phyloP scores from a whole-genome alignment of 164 flowering plant species.

The Protea cynaroides region DNA sequence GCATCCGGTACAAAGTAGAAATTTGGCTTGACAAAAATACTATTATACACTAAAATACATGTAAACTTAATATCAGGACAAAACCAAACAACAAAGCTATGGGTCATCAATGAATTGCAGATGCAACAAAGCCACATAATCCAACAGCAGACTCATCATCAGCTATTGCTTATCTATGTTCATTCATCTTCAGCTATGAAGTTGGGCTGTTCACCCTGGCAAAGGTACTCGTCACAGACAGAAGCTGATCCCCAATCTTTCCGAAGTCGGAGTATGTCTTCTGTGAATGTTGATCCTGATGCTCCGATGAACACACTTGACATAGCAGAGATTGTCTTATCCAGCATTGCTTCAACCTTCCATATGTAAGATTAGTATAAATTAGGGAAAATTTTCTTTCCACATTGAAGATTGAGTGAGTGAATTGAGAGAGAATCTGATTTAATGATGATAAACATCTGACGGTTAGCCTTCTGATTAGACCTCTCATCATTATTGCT shows the following conservation, averaged over 20 bases:
- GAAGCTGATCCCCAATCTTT: conserved; percentile 84
- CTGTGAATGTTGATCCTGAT: conserved; percentile 95
- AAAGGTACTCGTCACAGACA: conserved; percentile 81
- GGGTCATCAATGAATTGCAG: background rate
- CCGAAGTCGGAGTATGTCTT: conserved; percentile 79
- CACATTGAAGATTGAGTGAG: too few species aligned
- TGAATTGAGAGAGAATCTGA: too few species aligned
- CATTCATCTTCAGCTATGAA: conserved; percentile 70
- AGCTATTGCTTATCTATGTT: conserved; percentile 7
- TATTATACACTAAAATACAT: background rate
- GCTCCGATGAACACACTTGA: conserved; percentile 82
- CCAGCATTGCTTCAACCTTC: conserved; percentile 99
- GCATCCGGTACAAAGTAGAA: background rate
- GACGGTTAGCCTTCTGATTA: too few species aligned
- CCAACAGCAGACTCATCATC: background rate
- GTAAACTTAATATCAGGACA: background rate
- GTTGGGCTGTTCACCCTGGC: conserved; percentile 74
- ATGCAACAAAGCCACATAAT: background rate
- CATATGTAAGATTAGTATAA: conserved; percentile 5
- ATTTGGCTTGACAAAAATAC: background rate
- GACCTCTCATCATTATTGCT: too few species aligned
- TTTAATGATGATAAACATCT: too few species aligned
- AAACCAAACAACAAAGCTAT: background rate
- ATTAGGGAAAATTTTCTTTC: too few species aligned
- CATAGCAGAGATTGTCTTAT: conserved; percentile 88